Conservation (phyloP, 2,329 filamentous ascomycete genomes). For the Fusarium paranaense region DNA sequence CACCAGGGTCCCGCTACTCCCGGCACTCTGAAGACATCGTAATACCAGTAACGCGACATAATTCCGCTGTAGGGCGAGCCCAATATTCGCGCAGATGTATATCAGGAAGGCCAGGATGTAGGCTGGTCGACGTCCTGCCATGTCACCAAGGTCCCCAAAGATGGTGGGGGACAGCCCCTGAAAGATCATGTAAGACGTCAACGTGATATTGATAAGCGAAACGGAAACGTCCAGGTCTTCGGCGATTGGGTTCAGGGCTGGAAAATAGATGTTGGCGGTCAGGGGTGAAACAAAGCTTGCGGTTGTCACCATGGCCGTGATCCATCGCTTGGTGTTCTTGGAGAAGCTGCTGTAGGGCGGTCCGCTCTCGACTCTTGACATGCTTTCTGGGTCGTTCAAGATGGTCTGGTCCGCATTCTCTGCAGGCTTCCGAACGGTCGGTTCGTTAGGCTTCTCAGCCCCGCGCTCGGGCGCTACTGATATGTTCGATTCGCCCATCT, state of each 20-base stretch:
- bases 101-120: constrained; percentile 69
- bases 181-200: constrained; percentile 73
- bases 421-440: not conserved
- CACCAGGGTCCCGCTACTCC: constrained; percentile 77
- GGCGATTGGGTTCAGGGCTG: constrained; percentile 55
- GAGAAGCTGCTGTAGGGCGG: constrained; percentile 47
- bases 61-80: constrained; percentile 67
- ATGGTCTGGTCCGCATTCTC: constrained; percentile 15
- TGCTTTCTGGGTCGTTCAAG: constrained; percentile 32
- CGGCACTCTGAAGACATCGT: constrained; percentile 71
- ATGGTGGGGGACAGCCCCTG: constrained; percentile 72
- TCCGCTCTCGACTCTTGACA: constrained; percentile 35
- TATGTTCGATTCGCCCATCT: constrained; percentile 10
- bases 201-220: constrained; percentile 59
- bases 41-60: constrained; percentile 70
- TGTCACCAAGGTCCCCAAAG: constrained; percentile 72
- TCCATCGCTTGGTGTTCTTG: constrained; percentile 60
- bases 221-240: constrained; percentile 53
- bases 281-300: constrained; percentile 68
- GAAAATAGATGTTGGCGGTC: constrained; percentile 69
- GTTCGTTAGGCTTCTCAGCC: constrained; percentile 18
- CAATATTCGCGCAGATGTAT: constrained; percentile 70
- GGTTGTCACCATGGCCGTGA: constrained; percentile 64
- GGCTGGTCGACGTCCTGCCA: constrained; percentile 69
- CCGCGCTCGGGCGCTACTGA: not conserved